phyloP scores from a whole-genome alignment of 371 early-diverging fungal species.

The Syncephalastrum contaminatum region DNA sequence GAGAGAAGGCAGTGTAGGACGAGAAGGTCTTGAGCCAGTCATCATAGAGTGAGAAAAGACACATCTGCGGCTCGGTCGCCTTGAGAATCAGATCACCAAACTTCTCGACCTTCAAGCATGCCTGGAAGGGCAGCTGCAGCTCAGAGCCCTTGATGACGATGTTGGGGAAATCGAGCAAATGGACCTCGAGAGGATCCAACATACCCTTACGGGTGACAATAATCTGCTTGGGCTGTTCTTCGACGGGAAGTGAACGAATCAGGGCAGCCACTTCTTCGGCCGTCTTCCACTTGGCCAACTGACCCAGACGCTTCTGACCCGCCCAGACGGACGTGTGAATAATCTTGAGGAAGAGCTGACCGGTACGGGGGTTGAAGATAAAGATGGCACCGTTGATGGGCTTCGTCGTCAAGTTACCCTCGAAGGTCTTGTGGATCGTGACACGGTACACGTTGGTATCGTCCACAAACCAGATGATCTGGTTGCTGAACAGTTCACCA shows the following conservation, averaged over 20 bases:
- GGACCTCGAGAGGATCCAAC: conserved; percentile 98
- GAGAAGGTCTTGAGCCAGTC: conserved; percentile 95
- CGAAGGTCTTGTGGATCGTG: conserved; percentile 99
- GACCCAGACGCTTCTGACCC: conserved; percentile 97
- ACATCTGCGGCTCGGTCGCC: conserved; percentile 97
- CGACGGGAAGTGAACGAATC: conserved; percentile 96
- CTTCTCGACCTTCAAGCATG: conserved; percentile 97
- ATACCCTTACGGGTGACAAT: conserved; percentile 99
- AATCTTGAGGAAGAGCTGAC: conserved; percentile 98
- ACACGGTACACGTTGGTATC: conserved; percentile 99
- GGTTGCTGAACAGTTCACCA: conserved; percentile 96
- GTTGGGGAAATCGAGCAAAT: conserved; percentile 94
- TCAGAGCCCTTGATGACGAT: conserved; percentile 97
- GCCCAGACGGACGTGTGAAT: conserved; percentile 99
- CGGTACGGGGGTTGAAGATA: conserved; percentile 98
- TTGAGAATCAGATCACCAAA: conserved; percentile 97
- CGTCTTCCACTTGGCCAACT: conserved; percentile 99
- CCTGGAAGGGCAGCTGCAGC: conserved; percentile 96
- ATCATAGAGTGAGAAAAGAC: conserved; percentile 86
- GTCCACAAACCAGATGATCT: conserved; percentile 99
- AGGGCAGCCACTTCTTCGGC: conserved; percentile 99
- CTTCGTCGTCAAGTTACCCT: conserved; percentile 97
- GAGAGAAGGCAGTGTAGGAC: conserved; percentile 97
- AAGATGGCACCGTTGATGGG: conserved; percentile 99
- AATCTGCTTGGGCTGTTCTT: conserved; percentile 98